These are phyloP conservation scores for Cephalotrichum gorgonifer DNA, from an alignment of 2,329 filamentous ascomycete genomes.

Conservation along the genomic window DNA sequence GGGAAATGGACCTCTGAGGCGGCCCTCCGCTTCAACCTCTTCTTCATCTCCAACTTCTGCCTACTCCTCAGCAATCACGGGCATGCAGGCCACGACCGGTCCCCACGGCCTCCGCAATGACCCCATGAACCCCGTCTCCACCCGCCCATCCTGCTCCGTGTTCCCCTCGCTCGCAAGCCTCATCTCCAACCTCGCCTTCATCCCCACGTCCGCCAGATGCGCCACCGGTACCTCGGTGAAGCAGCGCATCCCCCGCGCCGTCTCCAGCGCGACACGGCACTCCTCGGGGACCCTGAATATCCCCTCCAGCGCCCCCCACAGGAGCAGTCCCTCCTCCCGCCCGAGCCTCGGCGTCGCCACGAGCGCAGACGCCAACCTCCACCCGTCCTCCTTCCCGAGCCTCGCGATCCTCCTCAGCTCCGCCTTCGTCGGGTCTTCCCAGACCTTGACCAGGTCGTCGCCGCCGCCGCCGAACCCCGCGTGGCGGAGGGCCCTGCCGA, in stretches of 20 bases:
- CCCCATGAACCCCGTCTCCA: background rate
- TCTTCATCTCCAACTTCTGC: background rate
- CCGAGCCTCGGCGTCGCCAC: background rate
- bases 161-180: background rate
- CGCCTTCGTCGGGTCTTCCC: background rate
- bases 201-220: background rate
- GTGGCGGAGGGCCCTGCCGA: background rate
- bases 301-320: background rate
- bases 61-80: background rate
- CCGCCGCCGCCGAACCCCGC: too few relatives aligned
- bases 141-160: background rate
- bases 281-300: background rate
- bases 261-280: background rate
- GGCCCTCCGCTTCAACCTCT: too few relatives aligned
- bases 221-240: background rate
- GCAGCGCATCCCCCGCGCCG: background rate
- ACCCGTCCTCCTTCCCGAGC: background rate
- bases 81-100: background rate
- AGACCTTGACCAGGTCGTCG: background rate
- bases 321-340: background rate
- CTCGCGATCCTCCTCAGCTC: background rate
- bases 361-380: background rate
- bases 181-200: background rate
- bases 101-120: background rate
- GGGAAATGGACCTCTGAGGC: too few relatives aligned